Base-by-base conservation (phyloP, 2,329 filamentous ascomycete species). In the Diaporthe caulivora region DNA sequence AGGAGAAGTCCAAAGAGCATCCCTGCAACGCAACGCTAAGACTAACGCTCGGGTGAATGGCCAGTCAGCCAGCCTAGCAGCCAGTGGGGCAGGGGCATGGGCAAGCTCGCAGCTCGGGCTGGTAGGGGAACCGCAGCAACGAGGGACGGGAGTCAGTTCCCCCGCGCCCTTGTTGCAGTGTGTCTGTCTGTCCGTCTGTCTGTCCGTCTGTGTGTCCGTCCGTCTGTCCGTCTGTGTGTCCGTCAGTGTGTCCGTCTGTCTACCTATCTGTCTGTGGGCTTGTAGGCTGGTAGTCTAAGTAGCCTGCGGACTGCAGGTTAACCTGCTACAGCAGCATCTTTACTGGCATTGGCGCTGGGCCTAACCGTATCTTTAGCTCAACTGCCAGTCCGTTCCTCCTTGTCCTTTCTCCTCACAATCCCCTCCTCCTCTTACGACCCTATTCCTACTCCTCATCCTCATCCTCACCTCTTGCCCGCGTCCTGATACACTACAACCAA, bases 101-200 rank as follows among this genome's bases (percentile, higher is more conserved):
- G n/a, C n/a, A n/a, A n/a, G n/a, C n/a, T n/a, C n/a, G n/a, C 44
- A 51, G 60, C 60, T 65, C 60, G 42, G 60, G 6, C 60, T 47
- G 42, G 60, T 21, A 65, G 60, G 60, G 60, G 24, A 65, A 51
- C 60, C 60, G 60, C 60, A 65, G 60, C 60, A 51, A 37, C 60
- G 60, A 40, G 60, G 42, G 42, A 49, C 60, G 42, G 60, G 60
- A 64, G 42, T 49, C 60, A 64, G 60, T 64, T 49, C 42, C 60
- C 60, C 60, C 42, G 60, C 42, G 42, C 60, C 60, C 60, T 34
- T 64, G 40, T 34, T 34, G n/a, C n/a, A n/a, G n/a, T n/a, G n/a
- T n/a, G n/a, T n/a, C n/a, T n/a, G n/a, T n/a, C n/a, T n/a, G n/a
- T n/a, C n/a, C n/a, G n/a, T n/a, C n/a, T n/a, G n/a, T n/a, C n/a